Base-by-base conservation (phyloP, 345 rosid genomes). In the Microcos paniculata region DNA sequence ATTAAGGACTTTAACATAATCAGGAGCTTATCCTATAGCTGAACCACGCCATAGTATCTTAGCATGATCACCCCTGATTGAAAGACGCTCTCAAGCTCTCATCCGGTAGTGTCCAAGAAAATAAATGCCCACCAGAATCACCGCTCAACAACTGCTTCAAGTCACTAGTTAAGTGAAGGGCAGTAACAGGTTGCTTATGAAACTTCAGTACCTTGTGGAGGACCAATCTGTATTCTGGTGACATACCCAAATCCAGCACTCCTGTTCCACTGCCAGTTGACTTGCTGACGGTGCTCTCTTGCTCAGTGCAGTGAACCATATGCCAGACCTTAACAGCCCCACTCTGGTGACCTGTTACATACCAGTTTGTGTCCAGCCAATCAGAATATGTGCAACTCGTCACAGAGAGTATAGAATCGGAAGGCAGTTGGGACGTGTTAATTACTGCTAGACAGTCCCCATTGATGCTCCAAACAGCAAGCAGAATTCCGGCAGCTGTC, bases 301-400 rank as follows among this genome's bases (percentile, higher is more conserved):
- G 87, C 81, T 80, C 88, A 23, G 97, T 79, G 82, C 78, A 80
- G 81, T 96, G 96, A 61, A 96, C 79, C 98, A 96, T 92, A 71
- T 90, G 90, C 99, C 99, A 96, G 72, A 96, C 91, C 85, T 94
- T 96, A 72, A 96, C 85, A 4, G 99, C 94, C 28, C 99, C 99
- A 82, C 98, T 96, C 84, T 94, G 99, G 84, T 96, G 99, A 70
- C 99, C 99, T 14, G 99, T 96, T 80, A 86, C 96, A 64, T 91
- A 94, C 98, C 98, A 96, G 77, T 86, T 87, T 59, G 92, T 91
- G 81, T 94, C 98, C 80, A 81, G 84, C 98, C 99, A 96, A 84
- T 96, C 99, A 0, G 98, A 94, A 79, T 78, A 88, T 42, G 90
- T 87, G 71, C 97, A 86, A 43, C 97, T 92, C 11, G 97, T 92